Conservation (phyloP, 345 rosid genomes). For the Eucalyptus curtisii region DNA sequence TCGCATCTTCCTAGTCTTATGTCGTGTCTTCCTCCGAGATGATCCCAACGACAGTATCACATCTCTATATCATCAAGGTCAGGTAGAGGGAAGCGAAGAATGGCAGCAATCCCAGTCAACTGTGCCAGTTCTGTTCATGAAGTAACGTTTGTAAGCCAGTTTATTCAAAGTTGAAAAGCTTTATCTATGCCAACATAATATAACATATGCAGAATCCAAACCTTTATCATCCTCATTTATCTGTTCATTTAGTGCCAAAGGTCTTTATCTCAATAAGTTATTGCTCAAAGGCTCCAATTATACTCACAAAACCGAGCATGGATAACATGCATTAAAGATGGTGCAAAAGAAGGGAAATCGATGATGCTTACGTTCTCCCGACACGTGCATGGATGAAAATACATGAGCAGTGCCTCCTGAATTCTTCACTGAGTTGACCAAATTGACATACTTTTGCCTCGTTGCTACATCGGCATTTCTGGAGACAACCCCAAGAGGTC, state of each 20-base stretch:
- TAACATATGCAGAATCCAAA: neutral
- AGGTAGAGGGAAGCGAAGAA: conserved; percentile 89
- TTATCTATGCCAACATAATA: neutral
- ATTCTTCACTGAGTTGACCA: conserved; percentile 68
- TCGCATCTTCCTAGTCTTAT: neutral
- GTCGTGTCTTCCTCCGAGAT: neutral
- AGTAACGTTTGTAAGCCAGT: neutral
- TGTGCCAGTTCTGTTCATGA: conserved; percentile 59
- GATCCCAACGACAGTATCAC: conserved; percentile 11
- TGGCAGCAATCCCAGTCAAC: conserved; percentile 85
- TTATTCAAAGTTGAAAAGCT: neutral
- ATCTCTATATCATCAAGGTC: conserved; percentile 96
- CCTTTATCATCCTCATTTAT: neutral
- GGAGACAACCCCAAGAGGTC: neutral
- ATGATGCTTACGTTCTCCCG: conserved; percentile 79
- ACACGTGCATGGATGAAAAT: conserved; percentile 91
- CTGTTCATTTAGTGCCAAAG: neutral
- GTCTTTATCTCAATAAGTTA: neutral
- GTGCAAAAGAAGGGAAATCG: neutral
- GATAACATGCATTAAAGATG: neutral
- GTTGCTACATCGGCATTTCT: conserved; percentile 68
- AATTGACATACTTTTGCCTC: conserved; percentile 53
- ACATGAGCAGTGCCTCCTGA: conserved; percentile 70
- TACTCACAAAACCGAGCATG: neutral
- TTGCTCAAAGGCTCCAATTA: neutral